Evolutionary conservation across 345 rosid genomes (phyloP).

Genomic region (Geranium rotundifolium): DNA sequence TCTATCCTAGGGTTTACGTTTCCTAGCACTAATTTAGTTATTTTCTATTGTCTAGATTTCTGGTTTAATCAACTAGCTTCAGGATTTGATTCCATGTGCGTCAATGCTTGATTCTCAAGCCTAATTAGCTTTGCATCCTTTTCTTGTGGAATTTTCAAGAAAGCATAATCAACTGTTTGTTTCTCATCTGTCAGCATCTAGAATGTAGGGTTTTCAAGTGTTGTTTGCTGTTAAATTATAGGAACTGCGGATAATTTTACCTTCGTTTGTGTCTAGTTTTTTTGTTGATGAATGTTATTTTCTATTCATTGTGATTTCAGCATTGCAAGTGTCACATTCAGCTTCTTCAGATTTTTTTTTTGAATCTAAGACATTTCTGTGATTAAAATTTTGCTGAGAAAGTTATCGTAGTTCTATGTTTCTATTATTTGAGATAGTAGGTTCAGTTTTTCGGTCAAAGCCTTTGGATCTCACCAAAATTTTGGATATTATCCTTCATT

Average conservation of each 20-base stretch:
- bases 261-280: background rate
- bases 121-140: background rate
- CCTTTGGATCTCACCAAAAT: too few relatives aligned
- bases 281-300: too few relatives aligned
- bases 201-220: background rate
- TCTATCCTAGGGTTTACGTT: background rate
- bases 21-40: background rate
- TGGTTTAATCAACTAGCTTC: background rate
- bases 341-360: too few relatives aligned
- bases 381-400: too few relatives aligned
- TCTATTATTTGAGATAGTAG: too few relatives aligned
- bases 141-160: background rate
- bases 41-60: background rate
- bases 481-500: too few relatives aligned
- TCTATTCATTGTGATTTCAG: too few relatives aligned
- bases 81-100: background rate
- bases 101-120: background rate
- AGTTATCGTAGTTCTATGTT: too few relatives aligned
- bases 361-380: too few relatives aligned
- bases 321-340: too few relatives aligned
- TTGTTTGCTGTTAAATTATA: background rate
- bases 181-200: background rate
- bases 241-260: background rate
- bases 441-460: too few relatives aligned
- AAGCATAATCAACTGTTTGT: background rate